Conservation (phyloP, 805 yeast species). For the Phaffomyces opuntiae region DNA sequence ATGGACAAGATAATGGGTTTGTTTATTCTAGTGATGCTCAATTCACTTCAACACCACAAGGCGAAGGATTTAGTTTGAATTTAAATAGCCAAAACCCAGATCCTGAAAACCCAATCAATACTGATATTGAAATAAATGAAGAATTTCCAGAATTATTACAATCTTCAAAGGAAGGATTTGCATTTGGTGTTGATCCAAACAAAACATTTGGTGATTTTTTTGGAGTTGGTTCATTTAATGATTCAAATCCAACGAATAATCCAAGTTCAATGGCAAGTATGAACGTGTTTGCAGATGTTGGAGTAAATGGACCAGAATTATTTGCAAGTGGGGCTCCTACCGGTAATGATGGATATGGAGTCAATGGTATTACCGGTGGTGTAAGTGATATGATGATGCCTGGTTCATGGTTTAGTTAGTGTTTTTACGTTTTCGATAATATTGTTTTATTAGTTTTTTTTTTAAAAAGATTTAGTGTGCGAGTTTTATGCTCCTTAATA, state of each 20-base stretch:
- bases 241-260: neutral
- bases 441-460: neutral
- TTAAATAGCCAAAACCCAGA: conserved; percentile 4
- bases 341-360: neutral
- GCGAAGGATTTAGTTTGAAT: conserved; percentile 6
- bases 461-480: too few species aligned
- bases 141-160: conserved; percentile 10
- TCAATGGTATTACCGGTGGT: neutral
- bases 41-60: conserved; percentile 6
- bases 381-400: conserved; percentile 11
- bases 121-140: conserved; percentile 5
- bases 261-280: conserved; percentile 4
- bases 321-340: neutral
- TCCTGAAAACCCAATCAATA: conserved; percentile 5
- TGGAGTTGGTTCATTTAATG: conserved; percentile 6
- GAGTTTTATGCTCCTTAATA: too few species aligned
- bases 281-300: conserved; percentile 2
- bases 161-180: conserved; percentile 7
- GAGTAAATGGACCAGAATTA: neutral
- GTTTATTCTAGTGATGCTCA: conserved; percentile 1
- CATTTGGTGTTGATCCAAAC: conserved; percentile 10
- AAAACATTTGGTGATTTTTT: conserved; percentile 16
- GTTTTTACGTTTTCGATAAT: neutral
- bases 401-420: conserved; percentile 20
- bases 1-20: neutral